Base-by-base conservation (phyloP, 2,329 filamentous ascomycete genomes). In the Blastomyces percursus region DNA sequence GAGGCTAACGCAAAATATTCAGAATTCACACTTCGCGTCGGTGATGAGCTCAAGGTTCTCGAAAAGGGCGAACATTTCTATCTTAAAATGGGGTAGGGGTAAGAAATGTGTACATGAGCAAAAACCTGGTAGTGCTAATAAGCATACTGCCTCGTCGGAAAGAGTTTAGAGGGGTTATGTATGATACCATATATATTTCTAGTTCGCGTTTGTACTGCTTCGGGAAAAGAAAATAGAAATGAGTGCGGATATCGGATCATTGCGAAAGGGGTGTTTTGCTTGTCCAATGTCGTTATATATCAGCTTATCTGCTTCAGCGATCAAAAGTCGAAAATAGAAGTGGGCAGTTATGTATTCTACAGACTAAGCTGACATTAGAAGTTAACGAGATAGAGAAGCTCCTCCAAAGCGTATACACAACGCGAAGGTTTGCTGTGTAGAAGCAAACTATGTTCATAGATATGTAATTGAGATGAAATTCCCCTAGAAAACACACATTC, bases 61-160 rank as follows among this genome's bases (percentile, higher is more conserved):
- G 75, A 78, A 68, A 75, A 69, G 7, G 78, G 77, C 2, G 69
- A 73, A 56, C 77, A 79, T 70, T 72, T 69, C 40, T 79, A 78
- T 71, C 73, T 79, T 54, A 77, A 61, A 42, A 60, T 46, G 48
- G 63, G 57, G 61, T 61, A 38, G 38, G 19, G 19, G 16, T 7
- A 32, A 4, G 8, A 51, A 60, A 42, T 12, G 12, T 11, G n/a
- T n/a, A 35, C n/a, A 11, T 12, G 24, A 27, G 42, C 21, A 30
- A 27, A 42, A 56, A 57, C 12, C 11, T 1, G 21, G 24, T 0
- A 12, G 6, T 30, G 4, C 48, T 12, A 30, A 16, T 51, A 30
- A 9, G 11, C 14, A 57, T 14, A 27, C 19, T 55, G 19, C 32
- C 21, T 35, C n/a, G 16, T 35, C 52, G 9, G 2, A 30, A 11